Conservation (phyloP, 306 rosid genomes). For the Psophocarpus tetragonolobus region DNA sequence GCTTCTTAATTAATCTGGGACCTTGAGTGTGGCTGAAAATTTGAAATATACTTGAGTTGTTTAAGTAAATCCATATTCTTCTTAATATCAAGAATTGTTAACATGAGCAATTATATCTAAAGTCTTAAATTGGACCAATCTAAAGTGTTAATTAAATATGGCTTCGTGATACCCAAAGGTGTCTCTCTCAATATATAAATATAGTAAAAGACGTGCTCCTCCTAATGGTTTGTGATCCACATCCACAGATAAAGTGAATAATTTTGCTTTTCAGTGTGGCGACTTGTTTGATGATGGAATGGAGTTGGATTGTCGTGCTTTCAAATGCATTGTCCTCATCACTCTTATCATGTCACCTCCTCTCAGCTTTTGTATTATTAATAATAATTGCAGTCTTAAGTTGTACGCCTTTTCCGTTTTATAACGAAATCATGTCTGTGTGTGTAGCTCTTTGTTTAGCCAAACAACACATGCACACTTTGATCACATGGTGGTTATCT, state of each 20-base stretch:
- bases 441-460: constrained; percentile 2
- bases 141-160: not conserved
- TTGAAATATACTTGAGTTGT: not conserved
- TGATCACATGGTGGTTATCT: constrained; percentile 14
- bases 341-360: constrained; percentile 24
- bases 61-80: not conserved
- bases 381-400: constrained; percentile 23
- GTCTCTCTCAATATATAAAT: not conserved
- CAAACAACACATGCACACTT: constrained; percentile 21
- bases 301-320: constrained; percentile 25
- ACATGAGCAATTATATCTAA: not conserved
- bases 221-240: constrained; percentile 15
- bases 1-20: not conserved
- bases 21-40: not conserved
- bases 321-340: constrained; percentile 30
- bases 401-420: constrained; percentile 20
- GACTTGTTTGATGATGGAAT: constrained; percentile 22
- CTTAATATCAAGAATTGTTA: not conserved
- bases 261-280: constrained; percentile 29
- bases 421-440: not conserved
- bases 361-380: not conserved
- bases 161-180: not conserved
- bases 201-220: not conserved
- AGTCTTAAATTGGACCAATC: not conserved
- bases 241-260: constrained; percentile 29